Conservation (phyloP, 1,139 yeast species). For the Geotrichum citri-aurantii region DNA sequence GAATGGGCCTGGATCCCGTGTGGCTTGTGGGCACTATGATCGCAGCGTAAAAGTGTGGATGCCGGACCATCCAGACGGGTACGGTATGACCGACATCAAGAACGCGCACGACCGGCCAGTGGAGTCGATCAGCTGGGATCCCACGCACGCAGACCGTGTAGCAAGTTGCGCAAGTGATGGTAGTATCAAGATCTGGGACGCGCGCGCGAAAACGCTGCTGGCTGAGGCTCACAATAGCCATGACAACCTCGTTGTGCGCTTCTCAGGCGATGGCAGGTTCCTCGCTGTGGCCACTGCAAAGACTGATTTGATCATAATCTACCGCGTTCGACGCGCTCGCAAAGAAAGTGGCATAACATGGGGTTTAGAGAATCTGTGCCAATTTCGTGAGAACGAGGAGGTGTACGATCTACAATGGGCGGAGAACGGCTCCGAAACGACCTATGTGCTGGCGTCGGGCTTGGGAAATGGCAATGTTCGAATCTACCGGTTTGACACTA, state of each 20-base stretch:
- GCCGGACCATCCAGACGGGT: conserved; percentile 26
- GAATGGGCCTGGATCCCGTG: conserved; percentile 29
- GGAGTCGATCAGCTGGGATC: conserved; percentile 56
- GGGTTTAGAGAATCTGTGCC: conserved; percentile 18
- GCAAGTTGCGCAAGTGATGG: conserved; percentile 57
- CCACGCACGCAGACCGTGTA: conserved; percentile 46
- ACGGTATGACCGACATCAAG: conserved; percentile 23
- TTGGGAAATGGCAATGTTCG: conserved; percentile 36
- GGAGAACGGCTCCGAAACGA: conserved; percentile 21
- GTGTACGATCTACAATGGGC: conserved; percentile 41
- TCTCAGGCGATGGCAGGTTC: conserved; percentile 50
- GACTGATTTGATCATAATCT: conserved; percentile 24
- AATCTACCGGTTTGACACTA: conserved; percentile 23
- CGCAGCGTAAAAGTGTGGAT: conserved; percentile 30
- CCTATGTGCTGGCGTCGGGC: conserved; percentile 31
- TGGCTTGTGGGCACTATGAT: conserved; percentile 28
- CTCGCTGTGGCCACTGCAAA: conserved; percentile 45
- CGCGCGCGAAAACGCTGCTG: conserved; percentile 40
- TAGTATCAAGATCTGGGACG: conserved; percentile 52
- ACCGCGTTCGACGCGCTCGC: conserved; percentile 4
- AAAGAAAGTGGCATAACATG: conserved; percentile 13
- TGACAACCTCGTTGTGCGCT: conserved; percentile 39
- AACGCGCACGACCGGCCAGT: conserved; percentile 30
- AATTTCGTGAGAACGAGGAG: conserved; percentile 25
- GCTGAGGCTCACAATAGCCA: conserved; percentile 35